Conservation (phyloP, 495 filamentous ascomycete genomes). For the Neurospora hispaniola region DNA sequence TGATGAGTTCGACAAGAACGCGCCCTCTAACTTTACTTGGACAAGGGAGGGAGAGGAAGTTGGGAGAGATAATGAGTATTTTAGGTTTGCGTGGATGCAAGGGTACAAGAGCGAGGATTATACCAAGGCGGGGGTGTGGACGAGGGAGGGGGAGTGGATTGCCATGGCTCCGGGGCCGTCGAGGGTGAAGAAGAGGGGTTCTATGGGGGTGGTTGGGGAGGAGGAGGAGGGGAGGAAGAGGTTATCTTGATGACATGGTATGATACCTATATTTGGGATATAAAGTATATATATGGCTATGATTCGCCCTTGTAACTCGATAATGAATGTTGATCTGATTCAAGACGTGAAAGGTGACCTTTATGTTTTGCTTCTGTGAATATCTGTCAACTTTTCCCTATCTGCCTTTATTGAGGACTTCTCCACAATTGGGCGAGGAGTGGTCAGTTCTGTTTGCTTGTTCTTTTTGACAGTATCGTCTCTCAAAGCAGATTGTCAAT, state of each 20-base stretch:
- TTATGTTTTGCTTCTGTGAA: no score
- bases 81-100: slow-evolving; percentile 71
- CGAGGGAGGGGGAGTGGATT: slow-evolving; percentile 56
- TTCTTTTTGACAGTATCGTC: no score
- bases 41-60: slow-evolving; percentile 27
- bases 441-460: no score
- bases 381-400: neutral
- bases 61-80: slow-evolving; percentile 60
- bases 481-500: neutral
- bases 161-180: slow-evolving; percentile 41
- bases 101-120: slow-evolving; percentile 63
- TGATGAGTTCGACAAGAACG: slow-evolving; percentile 31
- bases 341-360: neutral
- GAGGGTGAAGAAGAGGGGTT: slow-evolving; percentile 20
- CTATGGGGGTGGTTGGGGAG: slow-evolving; percentile 1
- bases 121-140: slow-evolving; percentile 73
- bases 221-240: neutral
- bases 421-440: no score
- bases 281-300: neutral
- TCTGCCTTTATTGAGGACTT: no score
- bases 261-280: neutral
- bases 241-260: neutral
- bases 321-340: neutral
- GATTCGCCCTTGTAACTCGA: neutral
- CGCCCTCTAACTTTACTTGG: slow-evolving; percentile 32